These are phyloP conservation scores for Brasilioporus rufonigricans DNA, from an alignment of 768 basidiomycete genomes.

Conservation along the genomic window DNA sequence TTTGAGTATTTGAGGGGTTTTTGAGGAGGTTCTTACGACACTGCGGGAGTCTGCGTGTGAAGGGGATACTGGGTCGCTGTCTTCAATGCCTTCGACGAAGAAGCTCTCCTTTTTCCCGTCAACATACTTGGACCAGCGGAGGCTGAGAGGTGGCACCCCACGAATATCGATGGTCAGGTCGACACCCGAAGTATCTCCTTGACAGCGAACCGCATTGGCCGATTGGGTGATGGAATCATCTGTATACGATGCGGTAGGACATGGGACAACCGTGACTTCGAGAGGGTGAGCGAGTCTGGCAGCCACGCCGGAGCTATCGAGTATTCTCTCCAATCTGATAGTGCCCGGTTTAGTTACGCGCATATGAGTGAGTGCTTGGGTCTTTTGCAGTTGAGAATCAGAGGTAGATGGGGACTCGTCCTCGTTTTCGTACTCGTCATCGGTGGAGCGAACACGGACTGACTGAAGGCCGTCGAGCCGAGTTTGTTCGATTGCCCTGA, in stretches of 20 bases:
- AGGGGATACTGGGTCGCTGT: constrained; percentile 40
- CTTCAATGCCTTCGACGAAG: constrained; percentile 83
- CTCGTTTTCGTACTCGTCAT: constrained; percentile 68
- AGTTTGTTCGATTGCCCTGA: constrained; percentile 63
- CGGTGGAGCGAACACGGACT: constrained; percentile 42
- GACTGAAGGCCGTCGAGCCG: constrained; percentile 52
- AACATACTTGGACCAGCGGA: constrained; percentile 72
- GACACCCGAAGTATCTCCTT: constrained; percentile 58
- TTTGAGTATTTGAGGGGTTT: constrained; percentile 53
- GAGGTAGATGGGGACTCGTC: constrained; percentile 31
- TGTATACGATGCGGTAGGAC: constrained; percentile 71
- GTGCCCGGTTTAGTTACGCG: constrained; percentile 70
- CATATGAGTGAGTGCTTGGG: constrained; percentile 74
- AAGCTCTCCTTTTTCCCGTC: constrained; percentile 68
- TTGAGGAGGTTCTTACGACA: constrained; percentile 20
- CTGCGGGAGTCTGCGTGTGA: constrained; percentile 23
- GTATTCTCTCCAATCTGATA: constrained; percentile 69
- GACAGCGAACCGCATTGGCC: constrained; percentile 57
- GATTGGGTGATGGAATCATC: constrained; percentile 34
- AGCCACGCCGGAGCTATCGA: constrained; percentile 66
- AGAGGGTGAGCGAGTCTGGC: constrained; percentile 67
- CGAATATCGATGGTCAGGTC: constrained; percentile 61
- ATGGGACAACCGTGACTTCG: constrained; percentile 75
- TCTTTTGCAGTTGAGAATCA: constrained; percentile 58
- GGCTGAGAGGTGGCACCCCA: constrained; percentile 74